Evolutionary conservation across 331 rosid species (phyloP).

Genomic region (Saraca asoca): DNA sequence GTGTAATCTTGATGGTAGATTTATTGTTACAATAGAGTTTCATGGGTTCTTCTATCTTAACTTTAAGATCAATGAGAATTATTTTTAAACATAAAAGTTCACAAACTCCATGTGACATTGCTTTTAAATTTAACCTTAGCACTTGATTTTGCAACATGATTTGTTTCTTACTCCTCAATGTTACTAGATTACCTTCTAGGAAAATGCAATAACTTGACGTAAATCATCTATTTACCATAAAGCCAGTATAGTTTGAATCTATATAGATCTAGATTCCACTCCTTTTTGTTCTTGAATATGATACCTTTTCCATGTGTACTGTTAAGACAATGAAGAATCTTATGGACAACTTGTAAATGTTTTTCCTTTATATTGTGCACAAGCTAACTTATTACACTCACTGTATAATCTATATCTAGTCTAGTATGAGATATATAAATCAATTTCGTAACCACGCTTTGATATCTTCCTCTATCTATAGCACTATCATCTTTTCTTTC

Average conservation of each 20-base stretch:
- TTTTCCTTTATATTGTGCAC: neutral
- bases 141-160: neutral
- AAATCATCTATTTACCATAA: neutral
- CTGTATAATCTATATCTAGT: too few species aligned
- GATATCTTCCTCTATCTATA: too few species aligned
- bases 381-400: too few species aligned
- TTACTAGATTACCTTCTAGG: neutral
- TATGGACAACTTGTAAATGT: neutral
- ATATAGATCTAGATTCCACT: neutral
- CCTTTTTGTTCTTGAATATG: neutral
- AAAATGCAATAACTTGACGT: neutral
- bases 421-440: too few species aligned
- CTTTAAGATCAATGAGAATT: neutral
- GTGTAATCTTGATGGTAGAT: neutral
- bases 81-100: neutral
- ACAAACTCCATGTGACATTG: neutral
- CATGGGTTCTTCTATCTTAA: neutral
- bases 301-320: neutral
- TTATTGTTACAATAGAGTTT: neutral
- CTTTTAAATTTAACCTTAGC: neutral
- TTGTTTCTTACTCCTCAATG: neutral
- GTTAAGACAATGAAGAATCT: neutral
- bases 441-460: too few species aligned
- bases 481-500: too few species aligned
- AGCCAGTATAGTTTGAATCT: neutral